phyloP scores from a whole-genome alignment of 257 asterid genomes.

The Solanum pimpinellifolium region DNA sequence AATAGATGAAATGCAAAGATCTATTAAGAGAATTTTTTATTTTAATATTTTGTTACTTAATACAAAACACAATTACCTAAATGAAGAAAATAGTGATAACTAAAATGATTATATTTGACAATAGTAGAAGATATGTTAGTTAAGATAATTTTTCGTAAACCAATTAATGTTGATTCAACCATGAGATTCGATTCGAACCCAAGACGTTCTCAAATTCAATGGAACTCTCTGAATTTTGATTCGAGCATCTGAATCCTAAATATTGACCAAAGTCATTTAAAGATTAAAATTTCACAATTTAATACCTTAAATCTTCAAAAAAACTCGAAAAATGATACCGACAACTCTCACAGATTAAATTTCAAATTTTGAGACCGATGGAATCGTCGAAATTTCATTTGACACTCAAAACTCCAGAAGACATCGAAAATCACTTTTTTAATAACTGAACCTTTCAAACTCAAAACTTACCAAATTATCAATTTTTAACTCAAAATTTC shows the following conservation, averaged over 20 bases:
- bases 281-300: no score
- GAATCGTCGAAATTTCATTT: background rate
- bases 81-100: background rate
- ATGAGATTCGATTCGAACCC: background rate
- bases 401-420: background rate
- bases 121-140: background rate
- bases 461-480: background rate
- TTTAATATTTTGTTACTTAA: background rate
- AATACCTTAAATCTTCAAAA: background rate
- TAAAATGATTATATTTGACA: background rate
- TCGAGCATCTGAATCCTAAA: background rate
- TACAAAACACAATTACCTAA: background rate
- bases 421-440: no score
- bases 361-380: background rate
- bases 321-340: no score
- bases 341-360: background rate
- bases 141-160: background rate
- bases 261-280: background rate
- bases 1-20: background rate
- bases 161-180: background rate
- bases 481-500: background rate
- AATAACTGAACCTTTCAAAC: background rate
- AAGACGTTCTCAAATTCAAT: background rate
- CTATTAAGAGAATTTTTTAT: background rate
- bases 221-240: background rate